Evolutionary conservation across 805 yeast genomes (phyloP), one percentile per base, ranked within the genome.

Genomic region (Cyberlindnera petersonii): DNA sequence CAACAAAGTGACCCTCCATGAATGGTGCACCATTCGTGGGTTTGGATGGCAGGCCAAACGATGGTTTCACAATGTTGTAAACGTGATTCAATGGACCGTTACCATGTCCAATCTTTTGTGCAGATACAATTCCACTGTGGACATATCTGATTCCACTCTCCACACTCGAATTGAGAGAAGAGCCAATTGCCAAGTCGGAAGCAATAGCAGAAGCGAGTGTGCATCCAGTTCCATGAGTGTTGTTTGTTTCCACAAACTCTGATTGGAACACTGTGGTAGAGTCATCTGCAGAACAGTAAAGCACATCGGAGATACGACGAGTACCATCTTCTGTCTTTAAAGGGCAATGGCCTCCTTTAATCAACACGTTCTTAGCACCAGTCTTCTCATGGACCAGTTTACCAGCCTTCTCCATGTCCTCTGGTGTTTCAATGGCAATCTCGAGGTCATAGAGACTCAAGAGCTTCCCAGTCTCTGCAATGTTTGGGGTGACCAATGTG

Each of bases 151-250:
- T 72, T 0, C 82, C 76, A 16, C 69, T 62, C 8, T 68, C 67
- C 7, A 84, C 72, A 0, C 95, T 66, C 3, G 66, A 68, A 3
- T 50, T 46, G 8, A 85, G 52, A 0, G 64, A 24, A 24, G 55
- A 47, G 0, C 80, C 81, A 24, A 67, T 67, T 4, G 95, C 89
- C 19, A 86, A 49, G 49, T 83, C 77, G 2, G 93, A 78, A 0
- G 93, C 80, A 46, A 88, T 81, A 0, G 95, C 72, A 1, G 95
- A 79, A 0, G 94, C 78, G 35, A 88, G 66, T 0, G 96, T 84
- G 60, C 96, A 88, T 1, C 96, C 96, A 4, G 96, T 86, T 10
- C 96, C 96, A 58, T 88, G 96, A 1, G 86, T 77, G 52, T 81
- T 75, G 3, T 61, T 58, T 0, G 87, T 66, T 6, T 63, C 52